Conservation (phyloP, 805 yeast species). For the Torulaspora franciscae region DNA sequence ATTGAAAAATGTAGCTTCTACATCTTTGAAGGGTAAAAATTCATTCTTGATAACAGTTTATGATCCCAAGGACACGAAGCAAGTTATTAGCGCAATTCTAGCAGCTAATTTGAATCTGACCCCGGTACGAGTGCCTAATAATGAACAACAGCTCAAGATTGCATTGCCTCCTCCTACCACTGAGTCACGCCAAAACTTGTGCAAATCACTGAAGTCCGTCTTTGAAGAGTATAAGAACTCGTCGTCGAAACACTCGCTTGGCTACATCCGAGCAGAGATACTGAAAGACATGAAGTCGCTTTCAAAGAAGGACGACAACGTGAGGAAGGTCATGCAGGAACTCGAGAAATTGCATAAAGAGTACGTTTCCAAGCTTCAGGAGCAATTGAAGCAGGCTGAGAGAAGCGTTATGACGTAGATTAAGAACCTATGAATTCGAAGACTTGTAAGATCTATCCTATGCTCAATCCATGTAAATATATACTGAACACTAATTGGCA, state of each 20-base stretch:
- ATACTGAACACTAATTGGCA: slow-evolving; percentile 12
- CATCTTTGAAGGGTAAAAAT: slow-evolving; percentile 61
- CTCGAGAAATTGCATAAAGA: slow-evolving; percentile 68
- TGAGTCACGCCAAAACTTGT: slow-evolving; percentile 53
- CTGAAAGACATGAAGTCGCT: slow-evolving; percentile 50
- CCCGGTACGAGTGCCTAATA: slow-evolving; percentile 70
- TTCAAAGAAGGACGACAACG: slow-evolving; percentile 50
- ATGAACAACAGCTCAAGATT: slow-evolving; percentile 67
- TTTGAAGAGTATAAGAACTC: slow-evolving; percentile 60
- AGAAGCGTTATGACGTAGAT: slow-evolving; percentile 36
- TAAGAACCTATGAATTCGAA: neutral
- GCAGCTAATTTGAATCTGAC: slow-evolving; percentile 67
- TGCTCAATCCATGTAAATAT: slow-evolving; percentile 1
- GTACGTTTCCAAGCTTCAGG: slow-evolving; percentile 53
- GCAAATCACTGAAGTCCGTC: slow-evolving; percentile 58
- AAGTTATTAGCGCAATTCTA: slow-evolving; percentile 64
- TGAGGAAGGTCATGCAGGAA: slow-evolving; percentile 50
- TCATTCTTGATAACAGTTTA: slow-evolving; percentile 74
- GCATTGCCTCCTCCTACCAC: slow-evolving; percentile 71
- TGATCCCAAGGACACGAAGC: slow-evolving; percentile 70
- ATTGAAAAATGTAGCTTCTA: slow-evolving; percentile 65
- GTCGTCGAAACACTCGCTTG: slow-evolving; percentile 45
- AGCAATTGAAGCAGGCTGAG: slow-evolving; percentile 53
- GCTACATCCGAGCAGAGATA: slow-evolving; percentile 53
- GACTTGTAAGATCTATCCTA: slow-evolving; percentile 2